Evolutionary conservation across 2,329 filamentous ascomycete genomes (phyloP).

Genomic region (Penicillium sp.): DNA sequence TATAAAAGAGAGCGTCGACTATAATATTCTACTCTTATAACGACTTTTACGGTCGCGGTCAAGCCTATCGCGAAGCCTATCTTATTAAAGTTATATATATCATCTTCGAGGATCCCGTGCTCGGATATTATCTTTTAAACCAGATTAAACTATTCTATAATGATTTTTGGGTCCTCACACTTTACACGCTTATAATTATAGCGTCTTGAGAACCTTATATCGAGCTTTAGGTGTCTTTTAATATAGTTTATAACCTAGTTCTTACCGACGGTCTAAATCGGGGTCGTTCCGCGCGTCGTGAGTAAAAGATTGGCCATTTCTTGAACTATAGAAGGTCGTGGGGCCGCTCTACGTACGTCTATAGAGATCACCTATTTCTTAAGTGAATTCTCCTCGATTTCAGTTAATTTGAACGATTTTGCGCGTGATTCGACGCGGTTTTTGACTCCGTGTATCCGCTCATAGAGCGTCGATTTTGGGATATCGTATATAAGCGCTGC

Average conservation of each 20-base stretch:
- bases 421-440: no score
- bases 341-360: neutral
- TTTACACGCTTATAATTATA: neutral
- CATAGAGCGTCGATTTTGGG: no score
- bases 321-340: neutral
- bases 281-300: neutral
- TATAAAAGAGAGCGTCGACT: neutral
- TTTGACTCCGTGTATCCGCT: no score
- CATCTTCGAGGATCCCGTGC: neutral
- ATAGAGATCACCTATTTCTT: neutral
- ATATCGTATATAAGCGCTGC: no score
- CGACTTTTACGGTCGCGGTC: neutral
- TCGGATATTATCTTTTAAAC: neutral
- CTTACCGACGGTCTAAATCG: neutral
- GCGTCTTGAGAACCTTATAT: neutral
- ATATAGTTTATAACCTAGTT: neutral
- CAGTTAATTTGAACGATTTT: no score
- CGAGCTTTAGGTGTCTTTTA: neutral
- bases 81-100: conserved; percentile 13
- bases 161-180: neutral
- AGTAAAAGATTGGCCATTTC: conserved; percentile 2
- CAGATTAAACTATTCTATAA: conserved; percentile 1
- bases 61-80: conserved; percentile 6
- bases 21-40: neutral
- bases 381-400: neutral